These are phyloP conservation scores for Plenodomus tracheiphilus DNA, from an alignment of 2,329 filamentous ascomycete genomes.

Conservation along the genomic window DNA sequence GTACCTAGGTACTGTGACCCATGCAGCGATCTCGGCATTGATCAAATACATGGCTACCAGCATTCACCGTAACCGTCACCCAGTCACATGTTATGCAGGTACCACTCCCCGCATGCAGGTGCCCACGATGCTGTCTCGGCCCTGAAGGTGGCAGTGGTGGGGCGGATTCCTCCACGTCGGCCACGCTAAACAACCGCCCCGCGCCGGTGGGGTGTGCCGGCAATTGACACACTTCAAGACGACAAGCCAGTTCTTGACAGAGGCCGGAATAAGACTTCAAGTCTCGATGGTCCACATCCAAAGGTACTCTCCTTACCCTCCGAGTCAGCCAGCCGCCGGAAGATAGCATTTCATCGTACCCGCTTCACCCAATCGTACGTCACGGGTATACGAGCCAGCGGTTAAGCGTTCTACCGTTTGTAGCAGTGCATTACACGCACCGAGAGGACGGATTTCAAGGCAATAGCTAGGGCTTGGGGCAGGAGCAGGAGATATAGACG, in stretches of 20 bases:
- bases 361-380: background rate
- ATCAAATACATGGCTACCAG: too few relatives aligned
- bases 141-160: background rate
- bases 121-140: background rate
- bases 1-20: too few relatives aligned
- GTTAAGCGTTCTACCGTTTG: background rate
- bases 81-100: background rate
- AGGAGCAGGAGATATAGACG: background rate
- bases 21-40: too few relatives aligned
- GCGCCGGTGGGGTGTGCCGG: background rate
- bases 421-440: background rate
- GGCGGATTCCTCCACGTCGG: background rate
- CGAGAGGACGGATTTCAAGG: background rate
- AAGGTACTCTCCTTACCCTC: too few relatives aligned
- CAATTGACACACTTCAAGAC: background rate
- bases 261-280: background rate
- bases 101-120: background rate
- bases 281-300: background rate
- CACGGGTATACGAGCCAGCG: background rate
- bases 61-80: too few relatives aligned
- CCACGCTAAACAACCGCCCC: background rate
- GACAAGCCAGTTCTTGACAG: background rate
- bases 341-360: too few relatives aligned
- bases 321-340: too few relatives aligned
- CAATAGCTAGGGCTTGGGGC: background rate